A percentile compares a stretch with the other conserved stretches of the same genome.
These are phyloP conservation scores for Abrus pulchellus DNA, from an alignment of 306 rosid genomes.

Conservation along the genomic window DNA sequence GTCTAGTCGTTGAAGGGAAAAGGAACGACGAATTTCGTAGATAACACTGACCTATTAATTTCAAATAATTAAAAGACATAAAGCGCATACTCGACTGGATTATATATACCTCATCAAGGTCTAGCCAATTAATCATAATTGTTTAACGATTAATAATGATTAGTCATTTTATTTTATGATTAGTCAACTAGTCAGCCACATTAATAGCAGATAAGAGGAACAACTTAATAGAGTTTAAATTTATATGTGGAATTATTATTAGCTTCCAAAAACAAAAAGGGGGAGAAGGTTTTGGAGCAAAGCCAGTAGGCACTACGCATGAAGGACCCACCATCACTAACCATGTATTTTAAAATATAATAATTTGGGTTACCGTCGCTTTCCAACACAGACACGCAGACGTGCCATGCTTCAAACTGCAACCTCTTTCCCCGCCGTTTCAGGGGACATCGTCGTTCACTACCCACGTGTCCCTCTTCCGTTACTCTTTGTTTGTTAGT, in stretches of 20 bases:
- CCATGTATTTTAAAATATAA: background rate
- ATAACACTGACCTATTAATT: too few species aligned
- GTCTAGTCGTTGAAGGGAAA: too few species aligned
- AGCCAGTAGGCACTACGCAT: background rate
- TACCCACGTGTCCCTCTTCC: slow-evolving; percentile 47
- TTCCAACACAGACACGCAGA: slow-evolving; percentile 35
- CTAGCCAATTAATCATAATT: too few species aligned
- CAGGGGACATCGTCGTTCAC: slow-evolving; percentile 13
- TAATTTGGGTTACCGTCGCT: slow-evolving; percentile 33
- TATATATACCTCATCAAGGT: too few species aligned
- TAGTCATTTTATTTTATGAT: too few species aligned
- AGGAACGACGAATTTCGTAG: too few species aligned
- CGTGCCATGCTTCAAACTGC: slow-evolving; percentile 40
- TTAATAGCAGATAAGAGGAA: too few species aligned
- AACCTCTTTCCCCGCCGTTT: slow-evolving; percentile 6
- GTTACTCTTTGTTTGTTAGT: slow-evolving; percentile 11
- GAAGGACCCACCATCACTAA: slow-evolving; percentile 38
- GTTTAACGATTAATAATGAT: too few species aligned
- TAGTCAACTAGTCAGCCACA: too few species aligned
- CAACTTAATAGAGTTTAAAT: too few species aligned
- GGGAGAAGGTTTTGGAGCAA: slow-evolving; percentile 8
- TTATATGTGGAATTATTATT: background rate
- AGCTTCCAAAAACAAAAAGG: background rate
- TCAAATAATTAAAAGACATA: too few species aligned
- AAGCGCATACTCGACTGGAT: too few species aligned